Evolutionary conservation across 2,329 filamentous ascomycete species (phyloP).

Genomic region (Alternaria atra): DNA sequence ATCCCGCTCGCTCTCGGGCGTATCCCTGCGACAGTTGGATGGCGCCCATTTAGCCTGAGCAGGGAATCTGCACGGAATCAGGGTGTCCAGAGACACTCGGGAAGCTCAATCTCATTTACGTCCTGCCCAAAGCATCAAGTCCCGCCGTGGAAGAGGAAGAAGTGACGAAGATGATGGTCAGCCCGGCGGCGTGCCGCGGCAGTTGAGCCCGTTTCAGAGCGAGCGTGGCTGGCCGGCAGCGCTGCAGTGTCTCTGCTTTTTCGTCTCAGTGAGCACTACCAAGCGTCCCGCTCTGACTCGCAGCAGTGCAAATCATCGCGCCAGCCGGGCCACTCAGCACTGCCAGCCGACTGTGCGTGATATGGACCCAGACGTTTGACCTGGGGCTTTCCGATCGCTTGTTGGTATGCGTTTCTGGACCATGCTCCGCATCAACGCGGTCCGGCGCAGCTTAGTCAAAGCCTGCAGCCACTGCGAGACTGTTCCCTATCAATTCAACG

Average conservation of each 20-base stretch:
- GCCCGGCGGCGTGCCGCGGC: slow-evolving; percentile 32
- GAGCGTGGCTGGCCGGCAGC: slow-evolving; percentile 36
- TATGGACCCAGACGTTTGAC: slow-evolving; percentile 35
- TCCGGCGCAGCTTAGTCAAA: slow-evolving; percentile 38
- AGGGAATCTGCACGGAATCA: slow-evolving; percentile 25
- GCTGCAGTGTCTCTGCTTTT: slow-evolving; percentile 25
- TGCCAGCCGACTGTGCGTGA: slow-evolving; percentile 15
- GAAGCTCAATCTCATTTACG: slow-evolving; percentile 24
- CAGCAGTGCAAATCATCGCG: slow-evolving; percentile 48
- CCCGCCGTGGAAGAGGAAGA: slow-evolving; percentile 41
- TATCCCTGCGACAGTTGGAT: slow-evolving; percentile 40
- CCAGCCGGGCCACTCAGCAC: slow-evolving; percentile 41
- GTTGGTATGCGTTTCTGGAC: slow-evolving; percentile 28
- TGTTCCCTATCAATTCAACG: slow-evolving; percentile 39
- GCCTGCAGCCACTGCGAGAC: slow-evolving; percentile 19
- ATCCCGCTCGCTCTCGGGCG: slow-evolving; percentile 41
- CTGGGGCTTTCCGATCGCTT: slow-evolving; percentile 37
- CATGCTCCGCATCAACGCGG: slow-evolving; percentile 13
- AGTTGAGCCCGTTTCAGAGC: slow-evolving; percentile 44
- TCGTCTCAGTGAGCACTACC: slow-evolving; percentile 17
- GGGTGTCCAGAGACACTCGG: slow-evolving; percentile 21
- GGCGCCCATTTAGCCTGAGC: slow-evolving; percentile 50
- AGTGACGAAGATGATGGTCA: slow-evolving; percentile 30
- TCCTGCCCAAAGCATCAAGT: slow-evolving; percentile 41
- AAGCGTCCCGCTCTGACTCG: slow-evolving; percentile 39